Evolutionary conservation across 805 yeast species (phyloP), one percentile per base, ranked within the genome.

Genomic region (Metschnikowia vanudenii): DNA sequence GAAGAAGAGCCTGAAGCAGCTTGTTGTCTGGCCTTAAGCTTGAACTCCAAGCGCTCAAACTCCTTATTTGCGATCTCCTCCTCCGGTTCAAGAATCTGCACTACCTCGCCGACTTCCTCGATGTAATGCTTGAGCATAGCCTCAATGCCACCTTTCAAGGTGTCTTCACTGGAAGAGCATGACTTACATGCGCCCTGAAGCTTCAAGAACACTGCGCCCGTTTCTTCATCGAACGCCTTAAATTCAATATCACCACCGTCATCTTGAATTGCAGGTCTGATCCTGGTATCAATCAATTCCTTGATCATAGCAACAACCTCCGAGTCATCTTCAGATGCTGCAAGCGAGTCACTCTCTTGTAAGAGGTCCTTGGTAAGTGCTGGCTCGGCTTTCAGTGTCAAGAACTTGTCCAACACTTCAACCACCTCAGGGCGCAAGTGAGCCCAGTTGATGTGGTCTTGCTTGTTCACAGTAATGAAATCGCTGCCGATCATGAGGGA

Each of bases 171-270:
- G 7, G 90, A 76, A 3, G 96, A 89, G 58, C 99, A 94, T 1
- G 95, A 80, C 45, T 96, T 84, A 69, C 99, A 94, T 7, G 99
- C 98, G 40, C 99, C 99, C 58, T 88, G 91, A 38, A 94, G 73
- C 63, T 87, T 89, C 57, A 94, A 79, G 63, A 81, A 87, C 6
- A 95, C 98, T 12, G 85, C 82, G 1, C 99, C 99, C 0, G 85
- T 76, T 48, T 84, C 88, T 52, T 85, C 89, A 47, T 88, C 88
- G 62, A 88, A 91, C 5, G 88, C 94, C 49, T 87, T 78, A 64
- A 82, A 95, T 57, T 88, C 91, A 51, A 94, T 84, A 61, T 94
- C 98, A 29, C 99, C 99, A 52, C 99, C 99, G 60, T 94, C 99
- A 60, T 94, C 99, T 69, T 90, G 96, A 47, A 94, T 90, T 1